phyloP scores from a whole-genome alignment of 176 grass and related monocot genomes.

The Cymbopogon citratus region DNA sequence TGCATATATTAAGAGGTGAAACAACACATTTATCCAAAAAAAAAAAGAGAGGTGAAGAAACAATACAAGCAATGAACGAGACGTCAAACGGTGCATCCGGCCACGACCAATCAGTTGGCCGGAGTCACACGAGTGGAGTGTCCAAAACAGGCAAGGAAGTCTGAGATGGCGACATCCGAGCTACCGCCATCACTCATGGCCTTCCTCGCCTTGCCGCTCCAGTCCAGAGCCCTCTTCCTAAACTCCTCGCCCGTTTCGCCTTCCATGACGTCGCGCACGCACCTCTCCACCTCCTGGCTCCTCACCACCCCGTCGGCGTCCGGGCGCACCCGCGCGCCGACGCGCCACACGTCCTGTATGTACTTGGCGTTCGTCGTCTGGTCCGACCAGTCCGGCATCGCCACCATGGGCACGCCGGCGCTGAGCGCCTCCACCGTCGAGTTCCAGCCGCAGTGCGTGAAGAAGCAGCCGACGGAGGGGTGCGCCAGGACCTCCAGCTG shows the following conservation, averaged over 20 bases:
- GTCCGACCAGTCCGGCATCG: conserved; percentile 57
- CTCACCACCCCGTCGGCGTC: background rate
- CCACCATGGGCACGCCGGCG: conserved; percentile 37
- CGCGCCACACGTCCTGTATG: conserved; percentile 52
- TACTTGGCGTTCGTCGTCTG: conserved; percentile 73
- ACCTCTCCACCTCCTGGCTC: conserved; percentile 27
- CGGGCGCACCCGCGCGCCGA: conserved; percentile 33
- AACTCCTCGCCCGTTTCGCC: conserved; percentile 19
- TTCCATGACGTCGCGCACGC: conserved; percentile 34
- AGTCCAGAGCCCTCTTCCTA: conserved; percentile 10
- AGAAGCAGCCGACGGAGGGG: conserved; percentile 46
- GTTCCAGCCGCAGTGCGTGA: conserved; percentile 72
- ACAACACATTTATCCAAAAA: no score
- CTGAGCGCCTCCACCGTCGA: conserved; percentile 42
- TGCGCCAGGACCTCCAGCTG: conserved; percentile 68
- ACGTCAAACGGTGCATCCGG: background rate
- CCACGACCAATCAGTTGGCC: background rate
- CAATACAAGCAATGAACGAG: background rate
- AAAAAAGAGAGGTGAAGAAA: no score
- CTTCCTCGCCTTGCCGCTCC: conserved; percentile 28
- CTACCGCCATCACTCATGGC: conserved; percentile 37
- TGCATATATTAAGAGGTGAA: no score
- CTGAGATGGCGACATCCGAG: conserved; percentile 33
- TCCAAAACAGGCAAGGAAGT: conserved; percentile 12
- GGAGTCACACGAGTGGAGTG: background rate